Conservation (phyloP, 176 grass and related monocot species). For the Carex parvula region DNA sequence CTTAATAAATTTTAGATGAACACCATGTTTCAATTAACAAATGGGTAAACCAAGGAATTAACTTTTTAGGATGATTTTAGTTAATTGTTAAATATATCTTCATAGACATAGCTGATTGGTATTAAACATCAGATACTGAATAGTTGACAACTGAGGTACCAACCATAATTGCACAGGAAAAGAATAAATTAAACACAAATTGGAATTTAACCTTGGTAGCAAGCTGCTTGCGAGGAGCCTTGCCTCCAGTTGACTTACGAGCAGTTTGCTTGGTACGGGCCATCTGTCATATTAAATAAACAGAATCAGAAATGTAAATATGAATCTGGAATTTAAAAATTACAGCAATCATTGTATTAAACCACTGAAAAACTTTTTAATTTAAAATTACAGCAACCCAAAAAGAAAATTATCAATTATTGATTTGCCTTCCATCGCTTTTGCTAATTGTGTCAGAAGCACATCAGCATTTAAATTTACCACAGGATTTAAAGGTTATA, state of each 20-base stretch:
- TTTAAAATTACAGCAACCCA: background rate
- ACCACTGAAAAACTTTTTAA: background rate
- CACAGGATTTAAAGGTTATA: too few relatives aligned
- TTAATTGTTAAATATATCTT: background rate
- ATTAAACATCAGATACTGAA: background rate
- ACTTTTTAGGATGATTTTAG: background rate
- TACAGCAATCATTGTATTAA: background rate
- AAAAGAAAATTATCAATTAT: background rate
- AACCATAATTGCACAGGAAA: background rate
- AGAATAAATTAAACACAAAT: background rate
- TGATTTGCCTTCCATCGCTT: too few relatives aligned
- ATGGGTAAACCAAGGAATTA: background rate
- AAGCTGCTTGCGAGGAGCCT: slow-evolving; percentile 23
- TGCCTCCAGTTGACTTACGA: slow-evolving; percentile 21
- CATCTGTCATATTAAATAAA: background rate
- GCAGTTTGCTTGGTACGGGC: slow-evolving; percentile 28
- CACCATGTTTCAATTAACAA: too few relatives aligned
- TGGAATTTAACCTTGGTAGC: background rate
- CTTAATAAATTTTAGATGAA: background rate
- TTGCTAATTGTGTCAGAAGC: background rate
- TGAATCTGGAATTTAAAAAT: background rate
- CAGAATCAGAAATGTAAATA: background rate
- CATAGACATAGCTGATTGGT: background rate
- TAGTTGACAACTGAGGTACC: background rate
- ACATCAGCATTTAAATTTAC: background rate